Conservation (phyloP, 805 yeast species). For the Blastobotrys terrestris region DNA sequence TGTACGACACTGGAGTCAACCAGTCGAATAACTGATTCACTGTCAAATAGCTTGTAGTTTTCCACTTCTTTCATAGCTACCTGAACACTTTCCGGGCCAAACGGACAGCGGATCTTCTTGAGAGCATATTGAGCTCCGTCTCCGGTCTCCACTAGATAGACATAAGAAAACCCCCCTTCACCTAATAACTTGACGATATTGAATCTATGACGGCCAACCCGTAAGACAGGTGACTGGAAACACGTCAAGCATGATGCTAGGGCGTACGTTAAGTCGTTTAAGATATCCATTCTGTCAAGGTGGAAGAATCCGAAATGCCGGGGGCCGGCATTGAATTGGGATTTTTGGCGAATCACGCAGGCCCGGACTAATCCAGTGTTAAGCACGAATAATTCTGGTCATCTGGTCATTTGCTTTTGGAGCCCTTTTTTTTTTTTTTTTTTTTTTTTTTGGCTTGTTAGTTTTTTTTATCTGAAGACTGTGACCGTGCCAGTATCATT, state of each 20-base stretch:
- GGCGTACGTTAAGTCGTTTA: conserved; percentile 26
- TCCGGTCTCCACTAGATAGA: conserved; percentile 59
- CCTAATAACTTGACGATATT: conserved; percentile 68
- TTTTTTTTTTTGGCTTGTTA: no score
- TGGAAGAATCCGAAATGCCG: background rate
- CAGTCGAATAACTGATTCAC: conserved; percentile 58
- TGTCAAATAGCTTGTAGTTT: conserved; percentile 60
- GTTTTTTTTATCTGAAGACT: no score
- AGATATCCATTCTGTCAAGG: conserved; percentile 13
- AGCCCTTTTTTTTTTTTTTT: no score
- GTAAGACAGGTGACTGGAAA: conserved; percentile 46
- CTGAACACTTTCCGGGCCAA: conserved; percentile 70
- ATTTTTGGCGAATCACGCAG: no score
- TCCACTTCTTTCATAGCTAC: conserved; percentile 73
- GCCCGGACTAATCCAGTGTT: no score
- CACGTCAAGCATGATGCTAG: conserved; percentile 34
- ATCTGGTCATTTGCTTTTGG: no score
- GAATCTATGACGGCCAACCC: conserved; percentile 57
- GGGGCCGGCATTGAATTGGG: no score
- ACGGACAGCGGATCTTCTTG: conserved; percentile 83
- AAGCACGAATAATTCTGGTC: no score
- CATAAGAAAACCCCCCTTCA: conserved; percentile 87
- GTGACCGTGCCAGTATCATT: no score
- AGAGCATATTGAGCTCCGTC: conserved; percentile 56
- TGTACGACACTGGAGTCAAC: conserved; percentile 67